A percentile compares a stretch with the other conserved stretches of the same genome.
Conservation (phyloP, 768 basidiomycete genomes). For the Lactarius psammicola region DNA sequence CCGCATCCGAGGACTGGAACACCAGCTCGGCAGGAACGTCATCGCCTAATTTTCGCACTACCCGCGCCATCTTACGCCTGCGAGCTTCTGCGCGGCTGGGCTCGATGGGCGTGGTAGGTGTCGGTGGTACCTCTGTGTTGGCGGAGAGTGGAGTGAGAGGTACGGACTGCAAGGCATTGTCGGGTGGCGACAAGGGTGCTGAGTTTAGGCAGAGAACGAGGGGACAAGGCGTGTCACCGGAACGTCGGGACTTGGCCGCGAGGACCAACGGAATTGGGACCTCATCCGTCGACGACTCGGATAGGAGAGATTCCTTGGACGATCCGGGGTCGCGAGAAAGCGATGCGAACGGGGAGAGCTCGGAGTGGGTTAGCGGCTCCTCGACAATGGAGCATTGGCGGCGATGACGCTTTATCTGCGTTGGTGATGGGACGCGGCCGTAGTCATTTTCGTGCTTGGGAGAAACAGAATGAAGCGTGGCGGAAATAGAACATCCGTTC, state of each 20-base stretch:
- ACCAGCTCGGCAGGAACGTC: conserved; percentile 35
- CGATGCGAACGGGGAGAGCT: background rate
- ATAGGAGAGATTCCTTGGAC: conserved; percentile 31
- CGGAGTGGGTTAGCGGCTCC: background rate
- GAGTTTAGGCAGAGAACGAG: conserved; percentile 37
- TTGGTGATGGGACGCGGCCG: background rate
- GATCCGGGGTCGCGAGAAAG: conserved; percentile 28
- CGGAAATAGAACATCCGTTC: conserved; percentile 9
- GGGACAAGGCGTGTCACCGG: conserved; percentile 32
- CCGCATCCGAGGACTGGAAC: conserved; percentile 22
- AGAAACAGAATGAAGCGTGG: background rate
- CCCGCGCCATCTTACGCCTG: conserved; percentile 28
- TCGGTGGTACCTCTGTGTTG: background rate
- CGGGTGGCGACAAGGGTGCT: conserved; percentile 32
- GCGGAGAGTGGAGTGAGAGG: conserved; percentile 29
- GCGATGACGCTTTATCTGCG: conserved; percentile 12
- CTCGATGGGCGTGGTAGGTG: conserved; percentile 18
- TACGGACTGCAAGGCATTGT: conserved; percentile 37
- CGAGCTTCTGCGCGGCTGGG: conserved; percentile 15
- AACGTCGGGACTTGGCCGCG: conserved; percentile 19
- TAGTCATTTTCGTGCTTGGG: background rate
- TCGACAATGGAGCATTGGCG: conserved; percentile 19
- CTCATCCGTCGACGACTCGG: conserved; percentile 32
- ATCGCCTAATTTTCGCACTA: conserved; percentile 35
- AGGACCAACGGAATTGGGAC: conserved; percentile 26